Percentiles rank a stretch among this genome's conserved stretches.
Evolutionary conservation across 2,329 filamentous ascomycete species (phyloP).

Genomic region (Xylaria sp.): DNA sequence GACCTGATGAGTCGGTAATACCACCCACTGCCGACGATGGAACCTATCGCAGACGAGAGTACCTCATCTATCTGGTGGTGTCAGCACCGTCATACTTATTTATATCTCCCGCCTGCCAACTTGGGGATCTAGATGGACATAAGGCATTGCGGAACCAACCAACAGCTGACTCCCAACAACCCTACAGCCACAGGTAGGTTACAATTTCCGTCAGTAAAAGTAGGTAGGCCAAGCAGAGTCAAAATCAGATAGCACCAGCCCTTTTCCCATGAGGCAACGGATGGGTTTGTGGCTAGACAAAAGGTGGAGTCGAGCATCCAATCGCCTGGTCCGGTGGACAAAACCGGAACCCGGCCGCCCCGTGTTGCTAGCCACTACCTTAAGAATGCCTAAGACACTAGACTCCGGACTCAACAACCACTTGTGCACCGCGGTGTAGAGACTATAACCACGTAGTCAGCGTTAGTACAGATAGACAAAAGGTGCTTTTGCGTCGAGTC

Average conservation of each 20-base stretch:
- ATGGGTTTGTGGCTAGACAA: background rate
- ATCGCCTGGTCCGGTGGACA: background rate
- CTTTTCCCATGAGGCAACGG: constrained; percentile 3
- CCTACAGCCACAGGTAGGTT: background rate
- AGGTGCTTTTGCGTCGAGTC: background rate
- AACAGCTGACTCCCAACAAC: too few relatives aligned
- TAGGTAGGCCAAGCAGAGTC: background rate
- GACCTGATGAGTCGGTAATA: constrained; percentile 18
- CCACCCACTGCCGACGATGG: background rate
- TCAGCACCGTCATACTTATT: constrained; percentile 28
- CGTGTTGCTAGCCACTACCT: background rate
- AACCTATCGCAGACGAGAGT: constrained; percentile 16
- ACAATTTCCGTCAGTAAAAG: background rate
- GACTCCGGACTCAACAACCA: background rate
- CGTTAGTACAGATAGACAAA: background rate
- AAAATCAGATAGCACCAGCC: background rate
- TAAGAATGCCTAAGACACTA: background rate
- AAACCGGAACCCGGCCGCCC: constrained; percentile 14
- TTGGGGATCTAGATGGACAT: background rate
- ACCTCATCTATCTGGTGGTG: constrained; percentile 16
- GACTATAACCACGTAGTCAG: background rate
- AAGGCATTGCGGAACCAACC: background rate
- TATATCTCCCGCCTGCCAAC: constrained; percentile 21
- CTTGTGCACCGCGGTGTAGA: background rate
- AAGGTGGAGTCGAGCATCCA: background rate